phyloP scores from a whole-genome alignment of 78 protist species.

The Dictyostelium firmibasis region DNA sequence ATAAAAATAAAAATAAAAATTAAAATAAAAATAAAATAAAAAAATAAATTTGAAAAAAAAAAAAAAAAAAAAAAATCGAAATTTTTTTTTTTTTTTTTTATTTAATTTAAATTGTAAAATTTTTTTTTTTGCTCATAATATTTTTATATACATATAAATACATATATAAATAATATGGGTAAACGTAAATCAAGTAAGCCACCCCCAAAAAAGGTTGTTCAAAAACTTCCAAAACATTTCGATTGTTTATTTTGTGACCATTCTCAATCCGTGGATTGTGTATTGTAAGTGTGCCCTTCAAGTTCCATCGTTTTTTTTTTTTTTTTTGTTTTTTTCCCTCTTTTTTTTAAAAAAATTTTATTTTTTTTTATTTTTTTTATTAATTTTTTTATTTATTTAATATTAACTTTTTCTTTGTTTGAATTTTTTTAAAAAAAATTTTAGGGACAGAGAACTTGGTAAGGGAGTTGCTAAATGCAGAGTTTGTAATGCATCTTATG shows the following conservation, averaged over 20 bases:
- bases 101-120: not conserved
- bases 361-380: not conserved
- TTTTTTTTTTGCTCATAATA: not conserved
- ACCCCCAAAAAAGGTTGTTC: constrained; percentile 52
- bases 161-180: constrained; percentile 44
- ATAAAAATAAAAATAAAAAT: no score
- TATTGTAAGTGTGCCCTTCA: constrained; percentile 1
- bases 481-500: constrained; percentile 30
- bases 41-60: no score
- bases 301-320: not conserved
- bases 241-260: constrained; percentile 80
- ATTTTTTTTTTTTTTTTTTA: no score
- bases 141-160: not conserved
- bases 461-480: constrained; percentile 63
- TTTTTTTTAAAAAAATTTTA: no score
- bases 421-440: not conserved
- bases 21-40: no score
- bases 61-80: no score
- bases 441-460: constrained; percentile 26
- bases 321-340: not conserved
- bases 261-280: constrained; percentile 63
- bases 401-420: not conserved
- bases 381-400: not conserved
- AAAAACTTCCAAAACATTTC: constrained; percentile 43
- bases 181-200: constrained; percentile 69